phyloP scores from a whole-genome alignment of 2,329 filamentous ascomycete genomes.

The Akanthomyces lecanii region DNA sequence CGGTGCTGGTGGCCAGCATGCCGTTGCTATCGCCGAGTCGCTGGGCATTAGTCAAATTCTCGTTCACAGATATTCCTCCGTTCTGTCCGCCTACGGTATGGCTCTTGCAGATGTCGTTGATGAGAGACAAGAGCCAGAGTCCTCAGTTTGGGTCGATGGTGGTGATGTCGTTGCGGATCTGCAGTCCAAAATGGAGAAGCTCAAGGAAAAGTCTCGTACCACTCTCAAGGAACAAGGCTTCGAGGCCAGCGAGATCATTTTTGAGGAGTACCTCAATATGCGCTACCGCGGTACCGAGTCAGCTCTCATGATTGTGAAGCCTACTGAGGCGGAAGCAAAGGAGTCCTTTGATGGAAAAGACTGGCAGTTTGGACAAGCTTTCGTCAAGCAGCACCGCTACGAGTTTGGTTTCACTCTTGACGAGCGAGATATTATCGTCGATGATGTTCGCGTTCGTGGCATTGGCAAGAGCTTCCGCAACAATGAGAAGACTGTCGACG shows the following conservation, averaged over 20 bases:
- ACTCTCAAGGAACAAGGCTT: constrained; percentile 77
- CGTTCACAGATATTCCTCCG: constrained; percentile 81
- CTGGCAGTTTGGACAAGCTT: constrained; percentile 81
- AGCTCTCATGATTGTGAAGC: constrained; percentile 82
- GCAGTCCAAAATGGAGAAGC: constrained; percentile 68
- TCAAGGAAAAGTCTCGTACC: constrained; percentile 69
- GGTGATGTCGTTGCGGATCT: constrained; percentile 58
- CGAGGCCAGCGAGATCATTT: constrained; percentile 65
- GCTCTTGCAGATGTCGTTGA: constrained; percentile 89
- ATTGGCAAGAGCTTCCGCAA: constrained; percentile 85
- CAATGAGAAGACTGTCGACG: constrained; percentile 75
- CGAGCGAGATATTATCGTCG: constrained; percentile 82
- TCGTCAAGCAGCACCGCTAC: constrained; percentile 81
- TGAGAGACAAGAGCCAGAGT: constrained; percentile 76
- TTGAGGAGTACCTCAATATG: constrained; percentile 94
- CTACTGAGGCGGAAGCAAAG: constrained; percentile 56
- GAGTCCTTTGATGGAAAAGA: constrained; percentile 59
- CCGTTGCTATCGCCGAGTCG: constrained; percentile 82
- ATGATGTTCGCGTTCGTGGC: constrained; percentile 82
- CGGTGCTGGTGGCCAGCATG: constrained; percentile 86
- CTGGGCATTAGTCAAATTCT: constrained; percentile 82
- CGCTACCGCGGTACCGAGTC: constrained; percentile 87
- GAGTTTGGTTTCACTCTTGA: constrained; percentile 88
- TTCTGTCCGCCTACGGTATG: constrained; percentile 90
- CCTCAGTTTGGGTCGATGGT: constrained; percentile 56